A percentile compares a stretch with the other conserved stretches of the same genome.
Evolutionary conservation across 345 rosid genomes (phyloP).

Genomic region (Eucalyptus leucophloia): DNA sequence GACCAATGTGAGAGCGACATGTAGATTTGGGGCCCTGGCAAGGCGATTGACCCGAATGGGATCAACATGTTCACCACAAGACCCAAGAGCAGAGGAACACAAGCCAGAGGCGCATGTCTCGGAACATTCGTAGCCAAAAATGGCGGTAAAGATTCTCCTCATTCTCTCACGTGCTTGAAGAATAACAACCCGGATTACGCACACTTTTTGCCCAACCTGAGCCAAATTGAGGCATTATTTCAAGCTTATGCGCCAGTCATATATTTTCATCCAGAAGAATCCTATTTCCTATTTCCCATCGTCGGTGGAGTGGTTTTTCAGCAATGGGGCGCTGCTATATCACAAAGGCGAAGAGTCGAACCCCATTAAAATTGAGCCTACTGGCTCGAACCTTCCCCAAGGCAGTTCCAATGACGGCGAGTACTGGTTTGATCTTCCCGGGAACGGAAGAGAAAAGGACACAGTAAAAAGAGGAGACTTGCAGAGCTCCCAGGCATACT

Average conservation of each 20-base stretch:
- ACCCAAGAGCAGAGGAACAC: not conserved
- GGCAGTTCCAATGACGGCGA: not conserved
- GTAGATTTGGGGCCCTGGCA: constrained; percentile 5
- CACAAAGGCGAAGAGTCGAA: constrained; percentile 2
- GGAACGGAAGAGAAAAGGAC: not conserved
- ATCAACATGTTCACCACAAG: not conserved
- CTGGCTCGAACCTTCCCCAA: constrained; percentile 2
- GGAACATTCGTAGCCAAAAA: not conserved
- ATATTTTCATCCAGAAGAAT: constrained; percentile 4
- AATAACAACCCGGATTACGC: not conserved
- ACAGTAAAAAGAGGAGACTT: constrained; percentile 1
- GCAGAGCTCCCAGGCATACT: not conserved
- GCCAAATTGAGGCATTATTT: not conserved
- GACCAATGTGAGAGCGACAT: not conserved
- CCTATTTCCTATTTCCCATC: not conserved
- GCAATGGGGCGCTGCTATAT: constrained; percentile 1
- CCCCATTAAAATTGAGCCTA: not conserved
- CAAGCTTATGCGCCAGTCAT: constrained; percentile 1
- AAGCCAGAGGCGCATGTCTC: not conserved
- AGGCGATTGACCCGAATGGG: not conserved
- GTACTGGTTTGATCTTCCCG: constrained; percentile 9
- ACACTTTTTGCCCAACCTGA: not conserved
- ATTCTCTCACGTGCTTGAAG: not conserved
- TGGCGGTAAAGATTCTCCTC: not conserved
- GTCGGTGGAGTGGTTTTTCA: constrained; percentile 2